Evolutionary conservation across 2,329 filamentous ascomycete genomes (phyloP), one percentile per base, ranked within the genome.

Genomic region (Nothopassalora personata): DNA sequence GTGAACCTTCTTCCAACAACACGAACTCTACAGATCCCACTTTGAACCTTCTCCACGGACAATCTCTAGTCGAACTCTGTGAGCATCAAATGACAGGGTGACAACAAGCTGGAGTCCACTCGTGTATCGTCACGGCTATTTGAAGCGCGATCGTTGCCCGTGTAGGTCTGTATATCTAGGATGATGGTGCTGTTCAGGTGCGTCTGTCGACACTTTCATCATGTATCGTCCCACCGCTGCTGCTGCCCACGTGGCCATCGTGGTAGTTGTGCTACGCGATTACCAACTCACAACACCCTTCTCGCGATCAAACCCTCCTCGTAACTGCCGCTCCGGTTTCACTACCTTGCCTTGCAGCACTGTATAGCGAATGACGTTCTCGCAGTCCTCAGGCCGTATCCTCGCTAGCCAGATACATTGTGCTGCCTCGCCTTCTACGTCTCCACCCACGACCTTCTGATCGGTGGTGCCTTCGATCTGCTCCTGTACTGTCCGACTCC

Each of bases 371-470:
- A 99, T 85, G 60, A 99, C 85, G 64, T 94, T 95, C 80, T 97
- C 92, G 70, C 91, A 96, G 71, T 97, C 91, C 76, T 95, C 89
- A 0, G 93, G 93, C 70, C 79, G 77, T 18, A 97, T 86, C 59
- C 93, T 80, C 19, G 90, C 93, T 49, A 97, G 80, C 93, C 93
- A 97, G 67, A 97, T 95, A 62, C 92, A 93, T 78, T 97, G 92
- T 49, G 84, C 86, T 1, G 91, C 92, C 57, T 80, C 72, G 43
- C 68, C 67, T 28, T 76, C 75, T 47, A 74, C 72, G 15, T 75
- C 72, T 36, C 68, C 67, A 27, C 76, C 74, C 47, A 74, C 72
- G 15, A 75, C 73, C 51, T 76, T 76, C 54, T 76, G 76, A 47
- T 18, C 72, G 31, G 66, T 61, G 59, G 62, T 54, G 30, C 53